phyloP scores from a whole-genome alignment of 2,329 filamentous ascomycete genomes.

The Alternaria consortialis region DNA sequence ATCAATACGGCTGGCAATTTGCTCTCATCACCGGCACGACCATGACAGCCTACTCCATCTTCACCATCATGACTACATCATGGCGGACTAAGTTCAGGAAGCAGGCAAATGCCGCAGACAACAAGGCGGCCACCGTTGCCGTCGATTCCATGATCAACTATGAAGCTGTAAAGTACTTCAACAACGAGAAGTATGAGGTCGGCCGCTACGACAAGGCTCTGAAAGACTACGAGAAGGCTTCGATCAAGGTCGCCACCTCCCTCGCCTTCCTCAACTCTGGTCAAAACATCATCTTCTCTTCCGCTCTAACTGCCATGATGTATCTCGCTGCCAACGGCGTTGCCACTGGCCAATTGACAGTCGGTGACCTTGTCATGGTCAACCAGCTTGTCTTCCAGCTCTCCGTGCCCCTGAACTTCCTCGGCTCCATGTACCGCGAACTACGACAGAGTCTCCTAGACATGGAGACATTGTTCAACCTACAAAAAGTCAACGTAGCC shows the following conservation, averaged over 20 bases:
- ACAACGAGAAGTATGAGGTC: slow-evolving; percentile 97
- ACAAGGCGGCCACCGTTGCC: slow-evolving; percentile 91
- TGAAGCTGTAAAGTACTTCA: slow-evolving; percentile 99
- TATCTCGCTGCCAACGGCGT: slow-evolving; percentile 93
- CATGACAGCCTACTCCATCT: slow-evolving; percentile 94
- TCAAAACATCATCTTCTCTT: slow-evolving; percentile 97
- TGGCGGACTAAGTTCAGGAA: slow-evolving; percentile 98
- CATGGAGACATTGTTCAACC: slow-evolving; percentile 97
- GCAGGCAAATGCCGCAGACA: slow-evolving; percentile 95
- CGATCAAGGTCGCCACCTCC: slow-evolving; percentile 96
- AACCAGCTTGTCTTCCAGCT: slow-evolving; percentile 99
- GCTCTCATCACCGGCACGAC: slow-evolving; percentile 88
- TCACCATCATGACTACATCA: slow-evolving; percentile 94
- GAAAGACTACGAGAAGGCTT: slow-evolving; percentile 86
- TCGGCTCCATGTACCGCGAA: slow-evolving; percentile 97
- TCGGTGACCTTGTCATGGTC: slow-evolving; percentile 97
- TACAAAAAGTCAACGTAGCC: slow-evolving; percentile 93
- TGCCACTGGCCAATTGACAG: slow-evolving; percentile 79
- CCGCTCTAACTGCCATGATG: slow-evolving; percentile 96
- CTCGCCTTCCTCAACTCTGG: slow-evolving; percentile 92
- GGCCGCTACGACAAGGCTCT: slow-evolving; percentile 88
- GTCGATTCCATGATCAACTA: slow-evolving; percentile 99
- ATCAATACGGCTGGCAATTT: slow-evolving; percentile 92
- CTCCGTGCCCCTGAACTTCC: slow-evolving; percentile 94
- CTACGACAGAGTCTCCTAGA: slow-evolving; percentile 92